phyloP scores from a whole-genome alignment of 116 monocot genomes.

The Cymodocea nodosa region DNA sequence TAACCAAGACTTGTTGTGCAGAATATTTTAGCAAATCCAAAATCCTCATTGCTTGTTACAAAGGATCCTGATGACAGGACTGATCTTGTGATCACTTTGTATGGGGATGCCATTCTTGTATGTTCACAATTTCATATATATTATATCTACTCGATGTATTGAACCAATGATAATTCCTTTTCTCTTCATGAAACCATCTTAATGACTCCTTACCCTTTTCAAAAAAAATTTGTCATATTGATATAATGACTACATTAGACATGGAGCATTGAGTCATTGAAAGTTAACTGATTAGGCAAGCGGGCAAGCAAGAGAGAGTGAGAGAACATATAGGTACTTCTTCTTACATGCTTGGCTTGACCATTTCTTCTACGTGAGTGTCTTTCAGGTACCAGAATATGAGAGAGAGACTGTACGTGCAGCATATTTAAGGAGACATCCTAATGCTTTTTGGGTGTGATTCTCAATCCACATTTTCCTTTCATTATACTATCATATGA shows the following conservation, averaged over 20 bases:
- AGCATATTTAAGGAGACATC: conserved; percentile 69
- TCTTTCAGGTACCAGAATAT: conserved; percentile 41
- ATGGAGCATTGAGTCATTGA: too few species aligned
- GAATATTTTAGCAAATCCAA: conserved; percentile 77
- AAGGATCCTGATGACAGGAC: conserved; percentile 87
- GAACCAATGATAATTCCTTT: neutral
- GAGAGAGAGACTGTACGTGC: conserved; percentile 44
- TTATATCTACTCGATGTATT: neutral
- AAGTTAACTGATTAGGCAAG: too few species aligned
- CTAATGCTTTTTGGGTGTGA: conserved; percentile 85
- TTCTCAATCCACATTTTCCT: conserved; percentile 3
- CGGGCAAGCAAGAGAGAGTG: too few species aligned
- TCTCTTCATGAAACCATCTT: too few species aligned
- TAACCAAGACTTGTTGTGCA: conserved; percentile 18
- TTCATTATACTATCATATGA: neutral
- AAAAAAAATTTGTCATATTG: too few species aligned
- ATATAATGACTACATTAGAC: too few species aligned
- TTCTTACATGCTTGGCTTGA: neutral
- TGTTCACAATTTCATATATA: conserved; percentile 3
- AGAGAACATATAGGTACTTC: too few species aligned
- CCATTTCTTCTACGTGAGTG: neutral
- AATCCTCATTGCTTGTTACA: conserved; percentile 81
- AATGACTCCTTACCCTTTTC: too few species aligned
- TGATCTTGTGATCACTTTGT: conserved; percentile 72
- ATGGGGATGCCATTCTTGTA: conserved; percentile 65